Percentiles rank a stretch among this genome's conserved stretches.
These are phyloP conservation scores for Stropharia rugosoannulata DNA, from an alignment of 768 basidiomycete genomes.

Conservation along the genomic window DNA sequence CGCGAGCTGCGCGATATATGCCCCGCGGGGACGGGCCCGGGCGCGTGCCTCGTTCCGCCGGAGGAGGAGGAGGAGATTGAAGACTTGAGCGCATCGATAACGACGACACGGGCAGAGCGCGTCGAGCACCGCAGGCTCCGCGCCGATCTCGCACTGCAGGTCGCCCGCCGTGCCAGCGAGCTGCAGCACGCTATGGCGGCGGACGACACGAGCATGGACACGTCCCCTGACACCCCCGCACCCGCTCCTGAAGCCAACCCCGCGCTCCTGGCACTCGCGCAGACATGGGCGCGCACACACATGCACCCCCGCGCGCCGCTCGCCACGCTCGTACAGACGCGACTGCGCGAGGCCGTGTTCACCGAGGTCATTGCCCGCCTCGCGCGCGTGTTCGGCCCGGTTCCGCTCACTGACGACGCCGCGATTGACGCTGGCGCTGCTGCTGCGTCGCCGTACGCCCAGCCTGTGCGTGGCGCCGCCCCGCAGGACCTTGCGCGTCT, in stretches of 20 bases:
- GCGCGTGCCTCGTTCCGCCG: neutral
- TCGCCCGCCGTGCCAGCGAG: slow-evolving; percentile 67
- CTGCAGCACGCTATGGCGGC: slow-evolving; percentile 22
- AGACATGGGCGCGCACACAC: slow-evolving; percentile 71
- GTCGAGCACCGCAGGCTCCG: slow-evolving; percentile 56
- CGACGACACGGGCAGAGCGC: slow-evolving; percentile 30
- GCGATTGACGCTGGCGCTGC: no score
- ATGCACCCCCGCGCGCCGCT: slow-evolving; percentile 61
- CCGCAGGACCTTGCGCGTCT: no score
- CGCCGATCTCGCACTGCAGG: slow-evolving; percentile 71
- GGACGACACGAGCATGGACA: neutral
- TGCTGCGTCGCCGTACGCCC: no score
- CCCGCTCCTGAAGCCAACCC: slow-evolving; percentile 2
- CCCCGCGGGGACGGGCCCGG: slow-evolving; percentile 26
- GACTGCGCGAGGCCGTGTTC: slow-evolving; percentile 65
- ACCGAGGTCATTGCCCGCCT: slow-evolving; percentile 49
- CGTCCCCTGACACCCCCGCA: neutral
- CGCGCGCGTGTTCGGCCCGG: slow-evolving; percentile 50
- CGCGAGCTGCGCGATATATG: slow-evolving; percentile 75
- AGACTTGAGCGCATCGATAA: no score
- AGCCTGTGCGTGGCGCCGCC: neutral
- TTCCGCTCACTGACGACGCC: no score
- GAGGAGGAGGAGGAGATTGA: neutral
- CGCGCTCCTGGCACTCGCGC: slow-evolving; percentile 48
- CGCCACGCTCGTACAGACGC: slow-evolving; percentile 56